Conservation (phyloP, 805 yeast genomes). For the Cyberlindnera xylosilytica region DNA sequence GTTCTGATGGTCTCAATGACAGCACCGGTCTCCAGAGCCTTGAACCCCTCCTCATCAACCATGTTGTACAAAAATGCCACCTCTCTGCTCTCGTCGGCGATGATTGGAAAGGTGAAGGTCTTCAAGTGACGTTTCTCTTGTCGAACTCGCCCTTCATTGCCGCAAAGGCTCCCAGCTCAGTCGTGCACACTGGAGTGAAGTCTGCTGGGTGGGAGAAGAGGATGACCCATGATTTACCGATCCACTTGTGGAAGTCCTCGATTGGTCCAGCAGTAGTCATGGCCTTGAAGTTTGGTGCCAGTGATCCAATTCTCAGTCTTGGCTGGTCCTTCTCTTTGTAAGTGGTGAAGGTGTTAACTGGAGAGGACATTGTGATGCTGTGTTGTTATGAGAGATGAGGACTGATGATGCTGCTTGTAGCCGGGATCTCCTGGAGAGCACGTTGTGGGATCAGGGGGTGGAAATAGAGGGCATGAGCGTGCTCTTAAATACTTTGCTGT, state of each 20-base stretch:
- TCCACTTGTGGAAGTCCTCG: slow-evolving; percentile 82
- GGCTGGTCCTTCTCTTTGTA: slow-evolving; percentile 54
- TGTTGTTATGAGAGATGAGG: too few relatives aligned
- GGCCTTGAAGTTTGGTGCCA: slow-evolving; percentile 86
- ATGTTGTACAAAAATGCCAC: slow-evolving; percentile 81
- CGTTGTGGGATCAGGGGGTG: too few relatives aligned
- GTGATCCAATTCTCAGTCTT: slow-evolving; percentile 73
- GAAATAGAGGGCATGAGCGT: too few relatives aligned
- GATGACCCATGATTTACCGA: slow-evolving; percentile 84
- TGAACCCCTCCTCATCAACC: slow-evolving; percentile 84
- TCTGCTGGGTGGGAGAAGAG: slow-evolving; percentile 95
- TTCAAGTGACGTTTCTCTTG: slow-evolving; percentile 76
- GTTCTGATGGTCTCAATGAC: slow-evolving; percentile 86
- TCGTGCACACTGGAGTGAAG: slow-evolving; percentile 95
- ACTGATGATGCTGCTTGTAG: too few relatives aligned
- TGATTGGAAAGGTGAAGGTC: slow-evolving; percentile 81
- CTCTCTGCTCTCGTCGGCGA: slow-evolving; percentile 82
- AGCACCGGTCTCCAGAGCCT: slow-evolving; percentile 61
- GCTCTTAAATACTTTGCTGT: too few relatives aligned
- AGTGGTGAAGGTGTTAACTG: slow-evolving; percentile 35
- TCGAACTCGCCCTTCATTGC: slow-evolving; percentile 84
- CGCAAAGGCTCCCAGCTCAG: slow-evolving; percentile 93
- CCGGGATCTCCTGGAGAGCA: too few relatives aligned
- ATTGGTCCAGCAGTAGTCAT: slow-evolving; percentile 79
- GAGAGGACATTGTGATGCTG: too few relatives aligned